A percentile compares a stretch with the other conserved stretches of the same genome.
Evolutionary conservation across 2,329 filamentous ascomycete genomes (phyloP).

Genomic region (Byssoonygena ceratinophila): DNA sequence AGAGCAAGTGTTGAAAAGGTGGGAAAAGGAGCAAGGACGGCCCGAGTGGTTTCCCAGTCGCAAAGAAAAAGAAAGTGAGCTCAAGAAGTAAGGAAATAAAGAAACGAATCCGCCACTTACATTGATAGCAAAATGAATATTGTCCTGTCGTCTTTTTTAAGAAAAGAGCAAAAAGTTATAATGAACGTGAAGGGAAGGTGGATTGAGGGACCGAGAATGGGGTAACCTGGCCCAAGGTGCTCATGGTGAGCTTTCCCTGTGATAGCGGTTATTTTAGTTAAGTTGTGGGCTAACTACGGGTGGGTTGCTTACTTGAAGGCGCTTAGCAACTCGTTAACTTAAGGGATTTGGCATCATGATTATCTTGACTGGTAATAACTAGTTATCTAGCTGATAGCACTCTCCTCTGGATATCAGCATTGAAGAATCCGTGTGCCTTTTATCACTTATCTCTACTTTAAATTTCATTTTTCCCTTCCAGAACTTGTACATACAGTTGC

Average conservation of each 20-base stretch:
- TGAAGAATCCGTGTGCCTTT: no score
- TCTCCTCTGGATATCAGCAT: no score
- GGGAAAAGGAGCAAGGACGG: neutral
- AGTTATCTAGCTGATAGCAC: no score
- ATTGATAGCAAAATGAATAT: neutral
- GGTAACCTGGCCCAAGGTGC: no score
- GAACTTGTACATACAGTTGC: no score
- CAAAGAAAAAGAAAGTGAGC: neutral
- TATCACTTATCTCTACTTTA: no score
- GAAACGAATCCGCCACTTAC: neutral
- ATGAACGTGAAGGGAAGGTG: neutral
- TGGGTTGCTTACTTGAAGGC: neutral
- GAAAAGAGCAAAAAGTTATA: neutral
- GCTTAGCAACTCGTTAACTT: no score
- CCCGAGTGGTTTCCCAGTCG: neutral
- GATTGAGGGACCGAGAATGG: neutral
- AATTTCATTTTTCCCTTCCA: no score
- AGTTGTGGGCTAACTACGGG: no score
- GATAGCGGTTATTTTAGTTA: neutral
- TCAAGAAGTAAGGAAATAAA: neutral
- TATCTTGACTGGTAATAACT: no score
- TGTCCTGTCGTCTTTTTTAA: neutral
- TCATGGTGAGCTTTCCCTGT: neutral
- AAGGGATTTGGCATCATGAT: no score
- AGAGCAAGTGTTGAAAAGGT: neutral